Conservation (phyloP, 352 stramenopile genomes). For the Elongisporangium undulatum region DNA sequence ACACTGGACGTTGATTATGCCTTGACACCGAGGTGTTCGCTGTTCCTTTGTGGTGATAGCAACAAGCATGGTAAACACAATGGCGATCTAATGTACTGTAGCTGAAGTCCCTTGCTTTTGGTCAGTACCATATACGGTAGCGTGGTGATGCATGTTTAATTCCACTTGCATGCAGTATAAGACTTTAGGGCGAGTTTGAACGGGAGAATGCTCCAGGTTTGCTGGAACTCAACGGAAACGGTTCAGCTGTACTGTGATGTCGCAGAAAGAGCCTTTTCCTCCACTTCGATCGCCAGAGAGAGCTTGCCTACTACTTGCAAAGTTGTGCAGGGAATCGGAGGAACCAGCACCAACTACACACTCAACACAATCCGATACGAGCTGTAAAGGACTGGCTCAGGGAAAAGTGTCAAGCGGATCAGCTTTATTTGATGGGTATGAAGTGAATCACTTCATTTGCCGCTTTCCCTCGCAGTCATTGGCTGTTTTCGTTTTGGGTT, state of each 20-base stretch:
- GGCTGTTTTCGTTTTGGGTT: not conserved
- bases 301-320: not conserved
- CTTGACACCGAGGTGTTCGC: too few relatives aligned
- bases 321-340: not conserved
- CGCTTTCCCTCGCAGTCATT: not conserved
- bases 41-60: too few relatives aligned
- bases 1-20: too few relatives aligned
- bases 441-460: not conserved
- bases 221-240: not conserved
- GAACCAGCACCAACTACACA: not conserved
- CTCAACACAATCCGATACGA: not conserved
- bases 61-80: too few relatives aligned
- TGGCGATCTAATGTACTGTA: too few relatives aligned
- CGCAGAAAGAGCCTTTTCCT: not conserved
- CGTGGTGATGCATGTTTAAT: too few relatives aligned
- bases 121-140: too few relatives aligned
- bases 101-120: too few relatives aligned
- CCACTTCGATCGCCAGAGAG: not conserved
- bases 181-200: too few relatives aligned
- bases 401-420: not conserved
- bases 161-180: too few relatives aligned
- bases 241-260: not conserved
- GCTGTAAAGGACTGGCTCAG: not conserved
- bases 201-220: not conserved
- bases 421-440: not conserved